phyloP scores from a whole-genome alignment of 2,329 filamentous ascomycete genomes.

The Cladosporium cucumerinum region DNA sequence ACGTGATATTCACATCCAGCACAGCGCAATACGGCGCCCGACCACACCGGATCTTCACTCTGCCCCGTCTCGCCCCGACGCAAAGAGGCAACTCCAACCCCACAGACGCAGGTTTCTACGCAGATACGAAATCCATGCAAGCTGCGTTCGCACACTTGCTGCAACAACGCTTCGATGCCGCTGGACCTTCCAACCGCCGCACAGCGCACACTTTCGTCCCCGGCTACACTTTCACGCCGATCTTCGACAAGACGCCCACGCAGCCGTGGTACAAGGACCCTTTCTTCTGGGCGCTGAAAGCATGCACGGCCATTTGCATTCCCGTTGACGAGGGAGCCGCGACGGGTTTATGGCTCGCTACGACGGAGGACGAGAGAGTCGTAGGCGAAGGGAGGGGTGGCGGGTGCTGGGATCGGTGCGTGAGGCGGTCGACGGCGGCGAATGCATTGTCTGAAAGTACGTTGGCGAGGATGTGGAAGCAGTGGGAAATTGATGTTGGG shows the following conservation, averaged over 20 bases:
- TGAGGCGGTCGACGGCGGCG: constrained; percentile 9
- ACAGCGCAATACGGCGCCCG: constrained; percentile 18
- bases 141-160: constrained; percentile 17
- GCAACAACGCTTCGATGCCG: constrained; percentile 17
- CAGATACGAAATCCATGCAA: constrained; percentile 21
- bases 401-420: constrained; percentile 16
- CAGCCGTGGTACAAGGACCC: constrained; percentile 11
- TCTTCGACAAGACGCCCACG: constrained; percentile 17
- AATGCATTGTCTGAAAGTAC: constrained; percentile 4
- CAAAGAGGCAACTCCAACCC: neutral
- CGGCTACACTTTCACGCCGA: constrained; percentile 18
- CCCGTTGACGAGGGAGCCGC: constrained; percentile 20
- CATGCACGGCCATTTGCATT: constrained; percentile 10
- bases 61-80: neutral
- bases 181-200: neutral
- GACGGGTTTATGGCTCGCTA: constrained; percentile 20
- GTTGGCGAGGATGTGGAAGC: constrained; percentile 14
- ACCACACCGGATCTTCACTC: neutral
- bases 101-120: constrained; percentile 13
- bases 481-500: constrained; percentile 15
- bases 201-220: constrained; percentile 20
- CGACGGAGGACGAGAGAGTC: constrained; percentile 17
- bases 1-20: constrained; percentile 23
- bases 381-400: constrained; percentile 6
- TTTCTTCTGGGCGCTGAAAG: constrained; percentile 17